Conservation (phyloP, 306 rosid species). For the Arachis stenosperma region DNA sequence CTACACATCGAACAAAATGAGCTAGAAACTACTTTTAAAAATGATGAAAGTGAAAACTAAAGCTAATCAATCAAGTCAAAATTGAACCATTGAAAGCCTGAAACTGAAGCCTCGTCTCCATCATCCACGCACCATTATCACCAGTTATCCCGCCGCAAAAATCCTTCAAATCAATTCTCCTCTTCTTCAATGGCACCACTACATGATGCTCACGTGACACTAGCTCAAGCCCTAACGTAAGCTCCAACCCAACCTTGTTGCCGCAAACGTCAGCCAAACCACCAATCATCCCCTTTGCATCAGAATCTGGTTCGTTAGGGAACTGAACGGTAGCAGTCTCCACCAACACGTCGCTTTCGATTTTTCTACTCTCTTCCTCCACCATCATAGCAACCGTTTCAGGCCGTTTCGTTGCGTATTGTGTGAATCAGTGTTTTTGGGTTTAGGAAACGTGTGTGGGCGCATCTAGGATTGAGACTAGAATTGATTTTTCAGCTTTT, state of each 20-base stretch:
- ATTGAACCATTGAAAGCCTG: conserved; percentile 31
- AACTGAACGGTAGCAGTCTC: conserved; percentile 46
- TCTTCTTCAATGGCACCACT: conserved; percentile 75
- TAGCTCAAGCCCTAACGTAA: conserved; percentile 72
- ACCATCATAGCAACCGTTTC: conserved; percentile 42
- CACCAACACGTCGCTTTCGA: conserved; percentile 65
- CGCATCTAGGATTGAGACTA: no score
- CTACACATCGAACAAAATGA: no score
- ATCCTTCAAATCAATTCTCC: conserved; percentile 46
- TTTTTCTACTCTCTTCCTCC: conserved; percentile 68
- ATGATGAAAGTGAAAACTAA: background rate
- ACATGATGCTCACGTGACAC: conserved; percentile 48
- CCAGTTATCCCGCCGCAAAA: background rate
- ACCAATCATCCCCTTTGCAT: background rate
- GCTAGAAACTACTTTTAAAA: no score
- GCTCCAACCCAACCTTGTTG: conserved; percentile 60
- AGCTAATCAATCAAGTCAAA: conserved; percentile 27
- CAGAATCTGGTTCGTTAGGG: conserved; percentile 45
- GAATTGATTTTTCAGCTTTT: no score
- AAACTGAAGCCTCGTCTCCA: conserved; percentile 52
- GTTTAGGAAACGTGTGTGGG: no score
- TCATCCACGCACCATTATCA: conserved; percentile 13
- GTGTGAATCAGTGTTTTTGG: no score
- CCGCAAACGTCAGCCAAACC: conserved; percentile 16
- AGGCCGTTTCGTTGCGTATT: conserved; percentile 52